These are phyloP conservation scores for Fusarium domesticum DNA, from an alignment of 2,329 filamentous ascomycete species.

Conservation along the genomic window DNA sequence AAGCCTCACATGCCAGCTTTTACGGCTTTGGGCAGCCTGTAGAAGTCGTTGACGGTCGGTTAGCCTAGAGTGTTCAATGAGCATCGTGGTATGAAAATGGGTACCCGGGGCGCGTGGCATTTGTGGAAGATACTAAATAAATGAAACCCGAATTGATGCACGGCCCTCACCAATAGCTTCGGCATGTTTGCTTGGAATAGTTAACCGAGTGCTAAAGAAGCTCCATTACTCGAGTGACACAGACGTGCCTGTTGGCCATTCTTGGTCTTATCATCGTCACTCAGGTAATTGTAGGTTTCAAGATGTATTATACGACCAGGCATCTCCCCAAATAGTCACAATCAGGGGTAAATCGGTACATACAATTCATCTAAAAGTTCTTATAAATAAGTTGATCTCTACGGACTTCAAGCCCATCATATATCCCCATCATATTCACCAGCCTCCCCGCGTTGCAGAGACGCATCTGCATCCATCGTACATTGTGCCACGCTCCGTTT, in stretches of 20 bases:
- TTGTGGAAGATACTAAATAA: neutral
- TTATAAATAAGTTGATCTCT: too few relatives aligned
- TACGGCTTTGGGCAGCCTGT: neutral
- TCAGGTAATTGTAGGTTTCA: too few relatives aligned
- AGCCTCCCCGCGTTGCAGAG: neutral
- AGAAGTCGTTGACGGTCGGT: neutral
- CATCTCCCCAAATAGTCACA: too few relatives aligned
- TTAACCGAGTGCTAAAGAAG: constrained; percentile 4
- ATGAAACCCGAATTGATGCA: neutral
- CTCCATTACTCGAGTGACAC: constrained; percentile 14
- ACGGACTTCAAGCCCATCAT: too few relatives aligned
- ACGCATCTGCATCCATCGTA: constrained; percentile 9
- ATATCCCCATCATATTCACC: too few relatives aligned
- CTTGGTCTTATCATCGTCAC: too few relatives aligned
- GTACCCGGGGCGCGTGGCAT: neutral
- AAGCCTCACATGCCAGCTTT: constrained; percentile 10
- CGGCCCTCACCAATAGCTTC: too few relatives aligned
- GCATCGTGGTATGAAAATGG: neutral
- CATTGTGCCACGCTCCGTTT: constrained; percentile 17
- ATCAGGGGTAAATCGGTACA: too few relatives aligned
- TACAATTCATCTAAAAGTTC: too few relatives aligned
- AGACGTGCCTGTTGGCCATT: neutral
- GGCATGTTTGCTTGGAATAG: neutral
- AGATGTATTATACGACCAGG: too few relatives aligned
- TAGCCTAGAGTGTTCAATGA: neutral